Conservation (phyloP, 1,284 basidiomycete genomes). For the Sporisorium graminicola region DNA sequence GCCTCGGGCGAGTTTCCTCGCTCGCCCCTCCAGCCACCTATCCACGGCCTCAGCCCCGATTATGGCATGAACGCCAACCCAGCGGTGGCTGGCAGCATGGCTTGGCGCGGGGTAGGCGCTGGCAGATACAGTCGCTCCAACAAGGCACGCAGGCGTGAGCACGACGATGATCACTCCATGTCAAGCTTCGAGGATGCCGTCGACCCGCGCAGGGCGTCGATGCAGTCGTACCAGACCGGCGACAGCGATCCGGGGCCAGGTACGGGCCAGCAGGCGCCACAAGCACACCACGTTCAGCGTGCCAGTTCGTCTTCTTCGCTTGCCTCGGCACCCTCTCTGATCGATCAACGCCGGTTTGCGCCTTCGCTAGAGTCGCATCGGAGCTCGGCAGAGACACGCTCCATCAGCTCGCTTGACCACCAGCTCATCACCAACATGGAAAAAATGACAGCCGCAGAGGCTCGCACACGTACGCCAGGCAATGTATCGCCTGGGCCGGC, state of each 20-base stretch:
- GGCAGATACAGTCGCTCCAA: slow-evolving; percentile 35
- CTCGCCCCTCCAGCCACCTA: slow-evolving; percentile 39
- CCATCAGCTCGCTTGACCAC: slow-evolving; percentile 59
- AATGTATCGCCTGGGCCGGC: slow-evolving; percentile 55
- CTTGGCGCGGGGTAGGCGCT: slow-evolving; percentile 48
- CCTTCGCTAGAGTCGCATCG: slow-evolving; percentile 53
- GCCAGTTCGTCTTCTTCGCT: slow-evolving; percentile 57
- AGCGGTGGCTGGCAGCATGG: slow-evolving; percentile 43
- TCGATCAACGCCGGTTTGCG: slow-evolving; percentile 49
- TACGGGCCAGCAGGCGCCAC: slow-evolving; percentile 30
- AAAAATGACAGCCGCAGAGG: slow-evolving; percentile 62
- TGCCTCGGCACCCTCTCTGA: slow-evolving; percentile 50
- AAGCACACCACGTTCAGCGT: slow-evolving; percentile 50
- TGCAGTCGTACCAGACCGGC: slow-evolving; percentile 61
- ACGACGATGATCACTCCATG: slow-evolving; percentile 58
- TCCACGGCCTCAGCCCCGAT: slow-evolving; percentile 36
- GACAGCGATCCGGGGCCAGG: slow-evolving; percentile 63
- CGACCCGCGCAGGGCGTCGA: slow-evolving; percentile 56
- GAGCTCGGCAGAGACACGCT: slow-evolving; percentile 50
- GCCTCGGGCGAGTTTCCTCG: slow-evolving; percentile 45
- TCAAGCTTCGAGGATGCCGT: slow-evolving; percentile 53
- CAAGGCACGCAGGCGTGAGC: slow-evolving; percentile 49
- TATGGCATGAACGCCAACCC: slow-evolving; percentile 35
- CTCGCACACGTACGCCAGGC: slow-evolving; percentile 48
- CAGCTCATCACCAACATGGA: slow-evolving; percentile 66